Base-by-base conservation (phyloP, 331 rosid species). In the Pyracantha coccinea region DNA sequence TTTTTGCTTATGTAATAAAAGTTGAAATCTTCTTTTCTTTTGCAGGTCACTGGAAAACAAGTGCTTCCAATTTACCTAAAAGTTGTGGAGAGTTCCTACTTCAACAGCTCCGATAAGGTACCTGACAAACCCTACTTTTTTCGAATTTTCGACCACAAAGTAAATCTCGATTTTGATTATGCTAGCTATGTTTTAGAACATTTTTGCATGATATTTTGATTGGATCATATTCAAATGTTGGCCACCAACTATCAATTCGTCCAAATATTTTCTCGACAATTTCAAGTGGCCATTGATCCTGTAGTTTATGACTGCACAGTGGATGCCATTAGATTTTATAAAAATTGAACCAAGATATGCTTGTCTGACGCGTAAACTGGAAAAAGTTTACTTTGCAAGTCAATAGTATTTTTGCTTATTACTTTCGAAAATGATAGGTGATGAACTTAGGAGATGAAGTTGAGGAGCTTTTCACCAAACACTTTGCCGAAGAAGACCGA, bases 101-200 rank as follows among this genome's bases (percentile, higher is more conserved):
- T 92, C 91, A 90, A 90, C 87, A 86, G 93, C 80, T 95, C 99
- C 29, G 92, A 95, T 87, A 92, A 90, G 99, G 99, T 90, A 88
- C 44, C 65, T 68, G 25, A 58, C 67, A 32, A 38, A 24, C 10
- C 64, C 68, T 13, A 59, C 6, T 24, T 59, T 52, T 72, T 14
- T 25, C 2, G 55, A 50, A 16, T 50, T 16, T 9, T 38, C 45
- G 45, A 8, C 19, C 33, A 14, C 19, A 14, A 64, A 68, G 24
- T 41, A 44, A 50, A 70, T 86, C 74, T 74, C 4, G 11, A 5
- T 53, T 62, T 19, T 44, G 69, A 38, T 75, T 59, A 23, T 71
- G 68, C 60, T 55, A 62, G 60, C 69, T 55, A 74, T 41, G 78
- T 57, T 69, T 78, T 65, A 31, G 23, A 78, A 59, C 58, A 44